Evolutionary conservation across 176 grass and related monocot genomes (phyloP).

Genomic region (Zizania latifolia): DNA sequence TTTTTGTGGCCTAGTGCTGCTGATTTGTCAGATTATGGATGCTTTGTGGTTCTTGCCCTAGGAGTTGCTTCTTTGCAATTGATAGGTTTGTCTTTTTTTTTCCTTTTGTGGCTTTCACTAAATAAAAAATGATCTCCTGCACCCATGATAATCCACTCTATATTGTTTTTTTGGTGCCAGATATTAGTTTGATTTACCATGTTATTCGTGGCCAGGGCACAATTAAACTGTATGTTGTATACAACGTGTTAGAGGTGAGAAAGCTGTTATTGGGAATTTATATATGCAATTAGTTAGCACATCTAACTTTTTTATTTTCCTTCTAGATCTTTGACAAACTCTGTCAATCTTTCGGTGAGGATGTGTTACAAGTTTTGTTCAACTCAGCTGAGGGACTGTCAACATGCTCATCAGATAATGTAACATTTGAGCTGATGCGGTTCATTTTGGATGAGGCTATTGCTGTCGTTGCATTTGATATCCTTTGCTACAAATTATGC

Average conservation of each 20-base stretch:
- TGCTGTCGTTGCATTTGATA: constrained; percentile 92
- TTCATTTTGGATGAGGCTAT: constrained; percentile 84
- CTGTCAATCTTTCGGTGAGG: constrained; percentile 98
- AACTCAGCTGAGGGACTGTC: constrained; percentile 94
- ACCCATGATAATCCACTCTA: constrained; percentile 10
- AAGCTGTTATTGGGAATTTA: constrained; percentile 24
- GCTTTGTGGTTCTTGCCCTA: constrained; percentile 82
- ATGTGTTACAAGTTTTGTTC: constrained; percentile 95
- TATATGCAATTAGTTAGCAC: not conserved
- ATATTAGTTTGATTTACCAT: constrained; percentile 99
- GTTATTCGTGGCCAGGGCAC: constrained; percentile 97
- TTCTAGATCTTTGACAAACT: constrained; percentile 96
- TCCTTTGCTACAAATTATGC: constrained; percentile 47
- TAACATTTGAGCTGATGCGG: constrained; percentile 63
- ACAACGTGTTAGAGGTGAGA: constrained; percentile 98
- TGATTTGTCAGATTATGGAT: constrained; percentile 96
- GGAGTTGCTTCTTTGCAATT: constrained; percentile 88
- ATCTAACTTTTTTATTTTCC: constrained; percentile 16
- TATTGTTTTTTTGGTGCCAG: constrained; percentile 50
- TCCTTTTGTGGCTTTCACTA: not conserved
- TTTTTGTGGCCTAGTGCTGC: constrained; percentile 76
- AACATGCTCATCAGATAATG: constrained; percentile 57
- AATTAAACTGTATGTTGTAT: constrained; percentile 96
- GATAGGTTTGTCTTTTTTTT: constrained; percentile 50
- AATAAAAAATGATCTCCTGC: not conserved